Percentiles rank a stretch among this genome's conserved stretches.
Conservation (phyloP, 169 alveolate genomes). For the Plasmodium malariae region DNA sequence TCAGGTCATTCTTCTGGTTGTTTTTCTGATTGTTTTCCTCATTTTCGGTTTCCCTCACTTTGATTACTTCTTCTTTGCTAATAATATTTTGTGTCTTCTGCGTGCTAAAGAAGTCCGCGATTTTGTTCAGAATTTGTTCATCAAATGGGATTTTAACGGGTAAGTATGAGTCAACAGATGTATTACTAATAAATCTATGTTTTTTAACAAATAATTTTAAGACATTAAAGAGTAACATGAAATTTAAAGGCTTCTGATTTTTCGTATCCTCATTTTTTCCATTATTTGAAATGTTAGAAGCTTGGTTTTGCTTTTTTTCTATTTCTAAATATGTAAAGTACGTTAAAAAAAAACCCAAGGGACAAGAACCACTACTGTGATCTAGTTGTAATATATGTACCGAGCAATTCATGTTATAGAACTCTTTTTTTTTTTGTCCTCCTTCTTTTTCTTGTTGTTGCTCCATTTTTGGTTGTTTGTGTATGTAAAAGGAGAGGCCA, state of each 20-base stretch:
- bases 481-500: constrained; percentile 60
- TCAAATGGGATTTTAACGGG: constrained; percentile 15
- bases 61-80: background rate
- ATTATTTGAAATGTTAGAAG: background rate
- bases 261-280: background rate
- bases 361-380: constrained; percentile 64
- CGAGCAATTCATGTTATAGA: background rate
- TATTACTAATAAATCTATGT: background rate
- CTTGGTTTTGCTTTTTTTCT: background rate
- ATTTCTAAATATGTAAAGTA: constrained; percentile 63
- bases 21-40: background rate
- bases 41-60: background rate
- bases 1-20: background rate
- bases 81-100: background rate
- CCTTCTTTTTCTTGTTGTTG: background rate
- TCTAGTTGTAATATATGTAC: constrained; percentile 65
- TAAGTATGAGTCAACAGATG: constrained; percentile 3
- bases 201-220: constrained; percentile 51
- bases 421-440: too few relatives aligned
- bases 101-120: constrained; percentile 1
- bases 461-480: constrained; percentile 29
- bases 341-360: constrained; percentile 47
- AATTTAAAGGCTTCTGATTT: constrained; percentile 37
- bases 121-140: constrained; percentile 8
- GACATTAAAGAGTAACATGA: constrained; percentile 35